These are phyloP conservation scores for Elongisporangium prolatum DNA, from an alignment of 352 stramenopile genomes.

Conservation along the genomic window DNA sequence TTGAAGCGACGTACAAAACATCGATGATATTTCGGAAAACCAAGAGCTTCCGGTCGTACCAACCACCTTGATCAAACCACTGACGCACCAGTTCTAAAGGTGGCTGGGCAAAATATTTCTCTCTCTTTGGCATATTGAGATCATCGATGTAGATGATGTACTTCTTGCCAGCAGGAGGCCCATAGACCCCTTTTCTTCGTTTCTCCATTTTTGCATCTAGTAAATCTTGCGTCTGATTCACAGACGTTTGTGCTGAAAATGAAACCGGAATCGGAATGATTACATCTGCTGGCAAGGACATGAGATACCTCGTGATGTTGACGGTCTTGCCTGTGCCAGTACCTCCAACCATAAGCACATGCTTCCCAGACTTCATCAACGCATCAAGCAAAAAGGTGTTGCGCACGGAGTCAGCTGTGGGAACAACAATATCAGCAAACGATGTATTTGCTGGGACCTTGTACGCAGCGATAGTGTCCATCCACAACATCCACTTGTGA, in stretches of 20 bases:
- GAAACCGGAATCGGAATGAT: conserved; percentile 90
- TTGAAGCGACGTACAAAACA: conserved; percentile 76
- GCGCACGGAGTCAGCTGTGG: conserved; percentile 90
- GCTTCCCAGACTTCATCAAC: conserved; percentile 71
- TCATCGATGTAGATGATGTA: conserved; percentile 94
- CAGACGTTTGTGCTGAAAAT: conserved; percentile 91
- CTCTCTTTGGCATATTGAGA: conserved; percentile 94
- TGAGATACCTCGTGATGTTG: conserved; percentile 91
- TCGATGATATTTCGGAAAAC: conserved; percentile 91
- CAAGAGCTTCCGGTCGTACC: conserved; percentile 94
- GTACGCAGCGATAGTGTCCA: conserved; percentile 88
- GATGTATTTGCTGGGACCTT: conserved; percentile 66
- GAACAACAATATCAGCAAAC: conserved; percentile 92
- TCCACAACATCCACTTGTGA: conserved; percentile 92
- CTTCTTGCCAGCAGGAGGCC: conserved; percentile 87
- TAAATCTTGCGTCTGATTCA: conserved; percentile 91
- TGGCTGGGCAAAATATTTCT: conserved; percentile 93
- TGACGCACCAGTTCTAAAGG: conserved; percentile 94
- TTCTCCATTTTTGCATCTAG: conserved; percentile 95
- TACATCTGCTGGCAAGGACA: conserved; percentile 83
- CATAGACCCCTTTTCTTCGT: conserved; percentile 90
- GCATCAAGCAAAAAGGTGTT: conserved; percentile 92
- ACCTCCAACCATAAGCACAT: conserved; percentile 92
- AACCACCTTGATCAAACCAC: conserved; percentile 93
- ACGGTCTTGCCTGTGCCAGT: conserved; percentile 95